phyloP scores from a whole-genome alignment of 257 asterid species.

The Jasminum sambac region DNA sequence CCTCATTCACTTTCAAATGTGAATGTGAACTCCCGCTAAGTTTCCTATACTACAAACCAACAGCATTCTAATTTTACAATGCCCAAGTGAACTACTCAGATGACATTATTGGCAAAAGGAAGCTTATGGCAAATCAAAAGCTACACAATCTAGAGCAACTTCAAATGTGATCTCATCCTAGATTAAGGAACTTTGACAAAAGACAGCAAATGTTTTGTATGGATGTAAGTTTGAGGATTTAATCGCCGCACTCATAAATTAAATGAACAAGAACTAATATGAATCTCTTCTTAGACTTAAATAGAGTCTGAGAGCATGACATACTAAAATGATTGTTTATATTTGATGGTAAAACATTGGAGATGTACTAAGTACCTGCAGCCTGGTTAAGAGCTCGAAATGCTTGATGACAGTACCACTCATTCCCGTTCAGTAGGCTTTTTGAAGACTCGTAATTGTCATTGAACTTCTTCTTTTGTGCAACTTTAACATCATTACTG shows the following conservation, averaged over 20 bases:
- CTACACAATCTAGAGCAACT: neutral
- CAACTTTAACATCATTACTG: conserved; percentile 80
- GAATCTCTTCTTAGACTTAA: conserved; percentile 6
- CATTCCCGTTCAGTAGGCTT: conserved; percentile 78
- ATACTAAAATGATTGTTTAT: neutral
- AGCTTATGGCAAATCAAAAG: neutral
- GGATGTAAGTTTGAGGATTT: neutral
- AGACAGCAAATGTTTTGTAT: neutral
- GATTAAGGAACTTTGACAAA: neutral
- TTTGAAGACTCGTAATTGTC: conserved; percentile 68
- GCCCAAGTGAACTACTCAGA: neutral
- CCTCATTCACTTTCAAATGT: too few relatives aligned
- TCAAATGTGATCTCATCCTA: neutral
- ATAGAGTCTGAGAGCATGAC: neutral
- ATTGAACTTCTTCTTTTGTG: conserved; percentile 88
- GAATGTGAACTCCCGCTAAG: too few relatives aligned
- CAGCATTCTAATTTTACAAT: neutral
- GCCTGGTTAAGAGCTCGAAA: conserved; percentile 99
- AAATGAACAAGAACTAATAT: neutral
- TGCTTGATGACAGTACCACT: conserved; percentile 98
- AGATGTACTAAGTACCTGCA: conserved; percentile 51
- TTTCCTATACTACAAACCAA: neutral
- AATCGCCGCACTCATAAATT: neutral
- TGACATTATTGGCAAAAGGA: neutral
- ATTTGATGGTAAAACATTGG: conserved; percentile 1